Evolutionary conservation across 176 grass and related monocot species (phyloP).

Genomic region (Chrysopogon serrulatus): DNA sequence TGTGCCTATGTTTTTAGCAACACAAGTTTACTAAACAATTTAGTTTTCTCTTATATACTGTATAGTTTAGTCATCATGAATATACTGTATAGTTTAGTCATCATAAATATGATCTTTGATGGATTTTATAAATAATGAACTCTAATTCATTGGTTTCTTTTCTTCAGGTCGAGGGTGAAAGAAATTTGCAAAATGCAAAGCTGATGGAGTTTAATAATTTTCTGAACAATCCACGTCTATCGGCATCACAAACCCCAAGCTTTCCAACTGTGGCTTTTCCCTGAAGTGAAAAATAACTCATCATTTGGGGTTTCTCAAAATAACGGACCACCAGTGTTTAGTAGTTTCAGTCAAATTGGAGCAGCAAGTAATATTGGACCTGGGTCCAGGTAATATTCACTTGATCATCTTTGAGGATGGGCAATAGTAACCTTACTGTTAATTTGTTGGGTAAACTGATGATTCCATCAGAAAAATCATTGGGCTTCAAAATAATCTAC

Average conservation of each 20-base stretch:
- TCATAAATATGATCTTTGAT: not conserved
- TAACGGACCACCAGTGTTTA: slow-evolving; percentile 56
- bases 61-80: not conserved
- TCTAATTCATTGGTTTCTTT: slow-evolving; percentile 12
- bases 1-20: not conserved
- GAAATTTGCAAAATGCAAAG: slow-evolving; percentile 77
- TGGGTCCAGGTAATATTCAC: slow-evolving; percentile 30
- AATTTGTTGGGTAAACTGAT: slow-evolving; percentile 6
- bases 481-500: not conserved
- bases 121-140: slow-evolving; percentile 1
- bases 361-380: slow-evolving; percentile 41
- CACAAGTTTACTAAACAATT: not conserved
- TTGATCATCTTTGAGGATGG: not conserved
- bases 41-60: not conserved
- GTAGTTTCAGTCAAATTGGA: slow-evolving; percentile 87
- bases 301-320: slow-evolving; percentile 46
- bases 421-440: not conserved
- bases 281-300: slow-evolving; percentile 41
- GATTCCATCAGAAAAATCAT: not conserved
- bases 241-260: slow-evolving; percentile 29
- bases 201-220: slow-evolving; percentile 82
- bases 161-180: slow-evolving; percentile 79
- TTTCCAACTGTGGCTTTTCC: slow-evolving; percentile 31
- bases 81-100: not conserved
- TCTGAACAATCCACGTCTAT: slow-evolving; percentile 39